Evolutionary conservation across 441 rosid genomes (phyloP), one percentile per base, ranked within the genome.

Genomic region (Macaranga tanarius): DNA sequence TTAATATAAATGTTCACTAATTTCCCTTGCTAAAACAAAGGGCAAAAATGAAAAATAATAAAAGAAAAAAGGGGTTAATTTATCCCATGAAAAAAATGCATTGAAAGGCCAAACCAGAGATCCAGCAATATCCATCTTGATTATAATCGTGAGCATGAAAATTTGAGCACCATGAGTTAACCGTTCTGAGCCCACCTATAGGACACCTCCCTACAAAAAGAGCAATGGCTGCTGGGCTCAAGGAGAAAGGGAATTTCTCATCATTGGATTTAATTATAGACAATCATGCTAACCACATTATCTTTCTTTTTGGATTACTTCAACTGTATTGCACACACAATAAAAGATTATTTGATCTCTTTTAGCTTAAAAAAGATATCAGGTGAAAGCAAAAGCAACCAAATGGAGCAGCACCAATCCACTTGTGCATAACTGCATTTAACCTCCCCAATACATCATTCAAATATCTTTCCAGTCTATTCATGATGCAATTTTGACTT

Each of bases 151-250:
- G 22, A 6, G 10, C 56, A 52, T 31, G 19, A 7, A 55, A 72
- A 48, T 50, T 62, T 59, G 80, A 54, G 74, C 65, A 44, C 40
- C 10, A 22, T 2, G 15, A 13, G 57, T 55, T 66, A 56, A 2
- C 61, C 17, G 28, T 78, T 68, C 73, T 58, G 54, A 38, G 31
- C 57, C 47, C 61, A 44, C 50, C 72, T 52, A 62, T 48, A 54
- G 61, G 44, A 62, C 26, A 72, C 80, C 77, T n/a, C n/a, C n/a
- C 75, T 63, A 76, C 31, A 56, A 72, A 31, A 78, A 76, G 68
- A 61, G 56, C 38, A 52, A 54, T 78, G 69, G 68, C 77, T 75
- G 69, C 71, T 73, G 79, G 81, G 85, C 80, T 79, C 83, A 65
- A 77, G 79, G 60, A 77, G 38, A 23, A 54, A 7, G 45, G 11